Percentiles rank a stretch among this genome's conserved stretches.
phyloP scores from a whole-genome alignment of 192 early-diverging fungal species.

The Ramicandelaber brevisporus region DNA sequence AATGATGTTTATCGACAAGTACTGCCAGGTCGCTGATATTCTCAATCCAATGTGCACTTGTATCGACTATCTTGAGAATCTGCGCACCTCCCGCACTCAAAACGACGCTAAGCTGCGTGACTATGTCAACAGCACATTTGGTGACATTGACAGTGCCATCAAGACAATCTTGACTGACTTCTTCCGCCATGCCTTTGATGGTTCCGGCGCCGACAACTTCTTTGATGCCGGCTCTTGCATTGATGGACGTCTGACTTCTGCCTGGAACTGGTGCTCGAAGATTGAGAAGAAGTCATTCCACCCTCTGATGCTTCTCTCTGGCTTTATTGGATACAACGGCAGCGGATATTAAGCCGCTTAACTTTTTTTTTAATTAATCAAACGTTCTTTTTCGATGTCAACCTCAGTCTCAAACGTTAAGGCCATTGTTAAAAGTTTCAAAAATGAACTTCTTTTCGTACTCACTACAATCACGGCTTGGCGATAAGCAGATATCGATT shows the following conservation, averaged over 20 bases:
- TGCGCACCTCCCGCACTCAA: conserved; percentile 6
- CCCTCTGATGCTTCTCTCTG: conserved; percentile 56
- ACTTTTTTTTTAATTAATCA: neutral
- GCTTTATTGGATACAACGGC: conserved; percentile 59
- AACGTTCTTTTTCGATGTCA: neutral
- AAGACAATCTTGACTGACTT: conserved; percentile 76
- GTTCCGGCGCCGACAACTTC: conserved; percentile 77
- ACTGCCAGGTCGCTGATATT: conserved; percentile 93
- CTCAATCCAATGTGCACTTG: conserved; percentile 62
- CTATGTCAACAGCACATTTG: conserved; percentile 49
- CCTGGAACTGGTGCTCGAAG: conserved; percentile 74
- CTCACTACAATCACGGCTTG: too few relatives aligned
- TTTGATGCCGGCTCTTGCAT: conserved; percentile 85
- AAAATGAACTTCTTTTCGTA: too few relatives aligned
- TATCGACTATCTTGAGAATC: conserved; percentile 41
- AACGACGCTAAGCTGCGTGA: conserved; percentile 25
- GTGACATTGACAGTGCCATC: conserved; percentile 24
- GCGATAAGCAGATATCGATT: too few relatives aligned
- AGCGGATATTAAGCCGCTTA: neutral
- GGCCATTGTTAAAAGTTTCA: too few relatives aligned
- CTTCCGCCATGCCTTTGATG: conserved; percentile 90
- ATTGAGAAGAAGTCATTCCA: conserved; percentile 89
- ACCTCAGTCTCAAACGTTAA: neutral
- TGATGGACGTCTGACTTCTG: conserved; percentile 81
- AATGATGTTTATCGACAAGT: conserved; percentile 94